Base-by-base conservation (phyloP, 129 eudicot species). In the Kitagawia praeruptora region DNA sequence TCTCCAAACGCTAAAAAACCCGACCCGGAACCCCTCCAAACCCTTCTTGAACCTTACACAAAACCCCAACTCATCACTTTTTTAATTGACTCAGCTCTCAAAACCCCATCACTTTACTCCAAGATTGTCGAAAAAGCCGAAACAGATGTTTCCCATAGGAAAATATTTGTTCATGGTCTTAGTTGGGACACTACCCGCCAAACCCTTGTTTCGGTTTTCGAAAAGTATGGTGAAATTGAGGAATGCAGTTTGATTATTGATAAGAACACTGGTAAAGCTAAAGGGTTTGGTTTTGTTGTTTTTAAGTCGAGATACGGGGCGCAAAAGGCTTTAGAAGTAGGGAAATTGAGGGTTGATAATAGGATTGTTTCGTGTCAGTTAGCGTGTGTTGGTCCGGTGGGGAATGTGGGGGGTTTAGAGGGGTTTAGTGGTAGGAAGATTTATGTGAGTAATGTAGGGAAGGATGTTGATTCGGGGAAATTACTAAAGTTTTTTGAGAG, bases 151-250 rank as follows among this genome's bases (percentile, higher is more conserved):
- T 82, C 89, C 27, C 93, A 94, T 74, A 89, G 96, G 37, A 95
- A 95, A 76, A 81, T 92, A 23, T 95, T 95, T 82, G 88, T 92
- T 41, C 86, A 92, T 83, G 97, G 99, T 4, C 87, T 95, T 46
- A 87, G 90, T 2, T 92, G 91, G 90, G 97, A 92, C 21, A 81
- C 96, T 19, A 88, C 91, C 2, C 70, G 72, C 34, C 84, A 85
- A 74, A 34, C 83, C 75, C 80, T 92, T 19, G 66, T 76, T 2
- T 76, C 80, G 0, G 82, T 74, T 15, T 90, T 92, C 47, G 78
- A 84, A 31, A 58, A 80, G 6, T 88, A 45, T 47, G 97, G 96
- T 7, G 90, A 88, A 46, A 88, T 92, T 27, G 93, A 92, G 82
- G 93, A 84, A 10, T 87, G 89, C 56, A 87, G 84, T n/a, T 89